Evolutionary conservation across 2,329 filamentous ascomycete genomes (phyloP).

Genomic region (Fusarium graminum): DNA sequence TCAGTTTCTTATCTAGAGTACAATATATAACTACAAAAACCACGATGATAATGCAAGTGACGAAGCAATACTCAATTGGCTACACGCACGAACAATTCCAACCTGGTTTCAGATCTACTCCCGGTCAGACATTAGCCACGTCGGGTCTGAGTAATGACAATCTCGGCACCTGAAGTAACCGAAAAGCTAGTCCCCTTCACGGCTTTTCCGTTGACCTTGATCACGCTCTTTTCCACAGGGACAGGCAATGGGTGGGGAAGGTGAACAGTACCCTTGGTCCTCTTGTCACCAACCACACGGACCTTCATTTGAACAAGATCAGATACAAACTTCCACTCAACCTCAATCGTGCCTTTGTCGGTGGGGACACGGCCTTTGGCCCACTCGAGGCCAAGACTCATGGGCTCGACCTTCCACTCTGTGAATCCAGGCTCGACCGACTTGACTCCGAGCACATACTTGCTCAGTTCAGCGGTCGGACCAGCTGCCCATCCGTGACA

Average conservation of each 20-base stretch:
- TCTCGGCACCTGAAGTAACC: neutral
- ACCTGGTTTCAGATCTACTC: neutral
- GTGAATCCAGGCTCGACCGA: neutral
- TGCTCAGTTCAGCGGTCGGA: neutral
- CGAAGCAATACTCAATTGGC: too few relatives aligned
- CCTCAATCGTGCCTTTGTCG: neutral
- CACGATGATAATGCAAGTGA: too few relatives aligned
- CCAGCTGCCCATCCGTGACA: constrained; percentile 11
- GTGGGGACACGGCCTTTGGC: constrained; percentile 7
- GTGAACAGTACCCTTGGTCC: neutral
- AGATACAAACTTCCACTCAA: constrained; percentile 6
- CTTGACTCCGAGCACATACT: constrained; percentile 1
- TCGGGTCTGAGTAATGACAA: neutral
- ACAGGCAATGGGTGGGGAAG: neutral
- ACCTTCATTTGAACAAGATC: constrained; percentile 1
- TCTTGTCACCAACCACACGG: fast-evolving
- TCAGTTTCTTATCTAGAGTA: too few relatives aligned
- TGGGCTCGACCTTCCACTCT: constrained; percentile 6
- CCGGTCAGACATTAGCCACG: neutral
- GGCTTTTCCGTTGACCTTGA: neutral
- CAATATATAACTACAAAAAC: too few relatives aligned
- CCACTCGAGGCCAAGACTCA: neutral
- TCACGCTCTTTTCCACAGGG: neutral
- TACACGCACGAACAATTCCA: neutral
- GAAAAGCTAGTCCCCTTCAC: neutral